Base-by-base conservation (phyloP, 345 rosid species). In the Eucalyptus cloeziana region DNA sequence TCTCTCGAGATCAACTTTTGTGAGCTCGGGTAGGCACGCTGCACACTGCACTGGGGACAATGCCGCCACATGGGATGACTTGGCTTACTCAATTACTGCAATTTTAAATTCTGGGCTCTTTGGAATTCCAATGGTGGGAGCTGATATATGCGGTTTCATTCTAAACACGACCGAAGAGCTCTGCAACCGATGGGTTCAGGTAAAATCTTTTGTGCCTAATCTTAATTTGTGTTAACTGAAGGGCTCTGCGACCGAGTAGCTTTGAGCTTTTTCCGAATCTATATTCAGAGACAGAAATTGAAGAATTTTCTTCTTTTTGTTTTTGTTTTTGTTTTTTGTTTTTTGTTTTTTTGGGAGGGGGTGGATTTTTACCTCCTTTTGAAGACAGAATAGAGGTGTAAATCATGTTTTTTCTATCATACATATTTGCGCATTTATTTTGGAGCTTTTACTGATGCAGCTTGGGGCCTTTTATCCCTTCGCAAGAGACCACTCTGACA, bases 91-190 rank as follows among this genome's bases (percentile, higher is more conserved):
- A 1, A 92, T 96, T 87, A 96, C 96, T 0, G 92, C 95, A 16
- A 93, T 94, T 85, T 87, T 96, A 86, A 96, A 94, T 91, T 95
- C 90, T n/a, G 97, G 98, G 13, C 91, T 96, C 88, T 95, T 95
- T 89, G 98, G 96, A 58, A 91, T 96, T 87, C 98, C 98, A 60
- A 96, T 96, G 97, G 96, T 96, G 37, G 98, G 97, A 86, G 97
- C 96, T 85, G 98, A 96, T 87, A 96, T 96, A 27, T 96, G 98
- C 71, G 97, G 98, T 19, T 96, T 96, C 89, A 11, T 87, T 13
- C 17, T 90, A 85, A 47, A 93, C 90, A 95, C 97, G 27, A 94
- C 93, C 3, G 97, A 96, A 89, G 98, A 95, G 54, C 94, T 96
- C 71, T 96, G 97, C 89, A 90, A 89, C 37, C 92, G 97, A 49